A percentile compares a stretch with the other conserved stretches of the same genome.
Evolutionary conservation across 257 asterid genomes (phyloP).

Genomic region (Solanum phureja): DNA sequence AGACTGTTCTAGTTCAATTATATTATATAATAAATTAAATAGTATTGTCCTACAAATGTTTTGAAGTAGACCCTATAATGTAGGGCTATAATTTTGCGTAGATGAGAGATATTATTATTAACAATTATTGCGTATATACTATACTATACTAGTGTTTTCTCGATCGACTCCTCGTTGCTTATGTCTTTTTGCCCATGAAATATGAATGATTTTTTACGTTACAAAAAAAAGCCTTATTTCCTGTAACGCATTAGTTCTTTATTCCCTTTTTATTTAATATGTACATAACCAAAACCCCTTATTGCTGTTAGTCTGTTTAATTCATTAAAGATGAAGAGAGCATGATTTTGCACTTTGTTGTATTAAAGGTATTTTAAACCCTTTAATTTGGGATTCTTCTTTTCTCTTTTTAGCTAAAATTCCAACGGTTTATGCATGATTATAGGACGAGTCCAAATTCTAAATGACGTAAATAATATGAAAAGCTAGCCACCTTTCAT

Average conservation of each 20-base stretch:
- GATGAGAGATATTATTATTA: background rate
- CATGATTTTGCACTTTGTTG: background rate
- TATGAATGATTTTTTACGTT: background rate
- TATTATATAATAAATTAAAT: background rate
- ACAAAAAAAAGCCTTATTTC: background rate
- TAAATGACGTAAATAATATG: background rate
- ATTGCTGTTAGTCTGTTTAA: background rate
- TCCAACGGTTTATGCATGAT: background rate
- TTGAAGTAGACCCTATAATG: background rate
- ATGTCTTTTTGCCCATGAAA: background rate
- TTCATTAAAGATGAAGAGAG: background rate
- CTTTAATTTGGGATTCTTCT: background rate
- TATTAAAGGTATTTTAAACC: background rate
- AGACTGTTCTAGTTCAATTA: background rate
- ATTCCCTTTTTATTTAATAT: background rate
- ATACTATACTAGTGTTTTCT: background rate
- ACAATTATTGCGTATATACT: background rate
- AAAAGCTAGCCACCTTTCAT: background rate
- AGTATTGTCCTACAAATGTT: background rate
- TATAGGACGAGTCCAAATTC: background rate
- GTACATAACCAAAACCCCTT: background rate
- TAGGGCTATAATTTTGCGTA: background rate
- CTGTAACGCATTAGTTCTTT: background rate
- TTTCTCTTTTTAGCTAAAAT: background rate
- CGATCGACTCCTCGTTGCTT: background rate